These are phyloP conservation scores for Wakefieldia striispora DNA, from an alignment of 768 basidiomycete genomes.

Conservation along the genomic window DNA sequence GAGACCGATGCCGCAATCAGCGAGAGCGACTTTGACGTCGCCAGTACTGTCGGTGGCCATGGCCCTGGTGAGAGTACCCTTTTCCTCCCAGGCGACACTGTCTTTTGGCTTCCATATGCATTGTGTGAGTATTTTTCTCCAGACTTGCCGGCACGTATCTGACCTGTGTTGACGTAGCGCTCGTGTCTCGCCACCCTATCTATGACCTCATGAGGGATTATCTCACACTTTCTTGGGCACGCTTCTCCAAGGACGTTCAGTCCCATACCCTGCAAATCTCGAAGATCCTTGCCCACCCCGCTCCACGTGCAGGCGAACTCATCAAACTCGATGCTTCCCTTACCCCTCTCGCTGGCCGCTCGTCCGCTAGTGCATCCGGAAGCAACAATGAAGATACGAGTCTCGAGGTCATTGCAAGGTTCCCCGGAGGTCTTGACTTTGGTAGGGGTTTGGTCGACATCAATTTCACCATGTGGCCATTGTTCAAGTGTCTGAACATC, in stretches of 20 bases:
- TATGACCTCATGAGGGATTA: slow-evolving; percentile 96
- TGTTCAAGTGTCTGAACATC: slow-evolving; percentile 90
- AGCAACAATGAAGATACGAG: slow-evolving; percentile 38
- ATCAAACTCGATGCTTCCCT: slow-evolving; percentile 84
- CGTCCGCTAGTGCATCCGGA: slow-evolving; percentile 40
- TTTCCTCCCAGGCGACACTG: slow-evolving; percentile 85
- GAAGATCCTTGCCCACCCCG: slow-evolving; percentile 83
- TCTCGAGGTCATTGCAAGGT: slow-evolving; percentile 84
- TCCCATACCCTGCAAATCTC: slow-evolving; percentile 89
- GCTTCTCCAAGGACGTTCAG: slow-evolving; percentile 91
- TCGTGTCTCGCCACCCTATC: slow-evolving; percentile 90
- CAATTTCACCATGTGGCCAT: slow-evolving; percentile 96
- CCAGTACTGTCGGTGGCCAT: slow-evolving; percentile 71
- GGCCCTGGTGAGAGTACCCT: slow-evolving; percentile 86
- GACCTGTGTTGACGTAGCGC: slow-evolving; percentile 42
- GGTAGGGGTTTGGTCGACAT: slow-evolving; percentile 88
- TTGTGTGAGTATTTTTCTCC: slow-evolving; percentile 56
- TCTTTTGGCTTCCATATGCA: slow-evolving; percentile 94
- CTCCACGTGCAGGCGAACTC: slow-evolving; percentile 83
- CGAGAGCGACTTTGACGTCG: slow-evolving; percentile 84
- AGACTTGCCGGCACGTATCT: slow-evolving; percentile 3
- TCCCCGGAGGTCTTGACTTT: slow-evolving; percentile 93
- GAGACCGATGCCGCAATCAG: slow-evolving; percentile 71
- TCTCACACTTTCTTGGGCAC: slow-evolving; percentile 92
- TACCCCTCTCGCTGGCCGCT: slow-evolving; percentile 41